Evolutionary conservation across 1,284 basidiomycete genomes (phyloP), one percentile per base, ranked within the genome.

Genomic region (Pseudozyma hubeiensis): DNA sequence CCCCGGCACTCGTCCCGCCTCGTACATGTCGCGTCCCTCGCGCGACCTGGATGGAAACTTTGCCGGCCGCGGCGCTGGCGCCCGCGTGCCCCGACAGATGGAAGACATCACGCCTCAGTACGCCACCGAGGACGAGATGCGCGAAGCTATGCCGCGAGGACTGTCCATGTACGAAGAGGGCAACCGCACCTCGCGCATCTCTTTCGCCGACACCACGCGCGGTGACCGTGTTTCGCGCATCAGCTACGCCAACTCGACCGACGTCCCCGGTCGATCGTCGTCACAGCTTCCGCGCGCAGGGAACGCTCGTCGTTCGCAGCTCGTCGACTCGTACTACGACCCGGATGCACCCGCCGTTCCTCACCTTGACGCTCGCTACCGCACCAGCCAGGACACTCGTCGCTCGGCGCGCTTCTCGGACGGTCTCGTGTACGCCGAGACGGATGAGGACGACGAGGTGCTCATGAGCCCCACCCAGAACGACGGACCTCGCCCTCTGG

Each of bases 381-480:
- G 69, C 30, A 16, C 63, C 8, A 71, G 68, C 53, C 63, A 73
- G 58, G 70, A 73, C 47, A 30, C 50, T n/a, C 56, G 57, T 47
- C 67, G 61, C 13, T 44, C 65, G 6, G 67, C 64, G 48, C 61
- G 57, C 48, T 72, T 70, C 59, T 53, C 54, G 31, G 64, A 71
- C 34, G 73, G 68, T 17, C 68, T 67, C 49, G 46, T 75, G 47
- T 75, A 75, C 59, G 70, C 66, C 33, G 70, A 66, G 16, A 58
- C 34, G 58, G 68, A 80, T 34, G 71, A 72, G 7, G 64, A 67
- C 17, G 77, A 79, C 39, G 72, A 76, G 52, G 53, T 72, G 31
- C 60, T 70, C 51, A 80, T 80, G 78, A 76, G 73, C 62, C 78
- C 78, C n/a, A 78, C 75, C 7, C 77, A 79, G 48, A 66, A 79